Evolutionary conservation across 2,329 filamentous ascomycete species (phyloP), one percentile per base, ranked within the genome.

Genomic region (Diaporthe helianthi): DNA sequence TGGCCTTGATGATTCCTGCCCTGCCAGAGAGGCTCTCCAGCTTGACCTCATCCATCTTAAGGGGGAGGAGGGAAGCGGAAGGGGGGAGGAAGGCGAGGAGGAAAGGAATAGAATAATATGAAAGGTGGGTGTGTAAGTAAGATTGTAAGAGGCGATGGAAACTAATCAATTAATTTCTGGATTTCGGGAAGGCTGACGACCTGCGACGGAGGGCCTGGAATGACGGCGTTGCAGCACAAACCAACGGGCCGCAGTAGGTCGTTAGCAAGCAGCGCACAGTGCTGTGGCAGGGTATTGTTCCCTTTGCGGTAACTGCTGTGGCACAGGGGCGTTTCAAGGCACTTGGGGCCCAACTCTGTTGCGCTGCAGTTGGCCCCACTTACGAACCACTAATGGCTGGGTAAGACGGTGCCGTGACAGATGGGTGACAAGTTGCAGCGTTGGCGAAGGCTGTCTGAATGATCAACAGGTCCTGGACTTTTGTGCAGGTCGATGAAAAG

Each of bases 1-100:
- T 77, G 73, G 86, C 83, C 76, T 84, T 82, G 75, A 90, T 84
- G 73, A 88, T 79, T 76, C 87, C 87, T 75, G 86, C 86, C 80
- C 84, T 86, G 78, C 86, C 86, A 72, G 84, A 84, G 65, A 80
- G 77, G 69, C 79, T 76, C 77, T 81, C 78, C 80, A 81, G 81
- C 72, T 76, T 78, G 72, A 74, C 69, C 69, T 70, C 72, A 61
- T 70, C 61, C 67, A 65, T 64, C 22, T 29, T 64, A 44, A 54
- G 70, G 31, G 47, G 64, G 65, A 66, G 52, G 64, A 66, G 24
- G 47, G 22, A 41, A n/a, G 65, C 36, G 15, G 51, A 64, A 54
- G 53, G 68, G 64, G 69, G 17, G 2, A 9, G 3, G n/a, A 33
- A 31, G 24, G n/a, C 33, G 12, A 55, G 51, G 64, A 55, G 29